These are phyloP conservation scores for Linum lewisii DNA, from an alignment of 345 rosid species.

Conservation along the genomic window DNA sequence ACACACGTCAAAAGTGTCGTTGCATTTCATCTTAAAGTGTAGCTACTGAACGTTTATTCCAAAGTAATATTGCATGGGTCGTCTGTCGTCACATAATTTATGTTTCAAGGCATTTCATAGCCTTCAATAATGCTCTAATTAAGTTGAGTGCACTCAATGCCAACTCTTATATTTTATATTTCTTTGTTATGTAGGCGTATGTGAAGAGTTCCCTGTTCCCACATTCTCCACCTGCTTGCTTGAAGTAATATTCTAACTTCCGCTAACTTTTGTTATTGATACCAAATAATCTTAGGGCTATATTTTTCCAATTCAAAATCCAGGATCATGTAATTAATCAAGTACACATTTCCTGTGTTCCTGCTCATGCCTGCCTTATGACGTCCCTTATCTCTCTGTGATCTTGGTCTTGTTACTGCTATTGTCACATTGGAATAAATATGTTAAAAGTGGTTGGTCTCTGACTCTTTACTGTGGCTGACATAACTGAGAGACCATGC, in stretches of 20 bases:
- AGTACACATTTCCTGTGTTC: neutral
- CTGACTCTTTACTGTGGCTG: too few species aligned
- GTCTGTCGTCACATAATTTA: too few species aligned
- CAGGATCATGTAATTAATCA: neutral
- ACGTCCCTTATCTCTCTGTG: neutral
- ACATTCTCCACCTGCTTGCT: slow-evolving; percentile 75
- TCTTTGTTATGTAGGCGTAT: slow-evolving; percentile 41
- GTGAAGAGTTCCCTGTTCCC: slow-evolving; percentile 67
- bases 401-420: too few species aligned
- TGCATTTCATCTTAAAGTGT: too few species aligned
- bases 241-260: slow-evolving; percentile 40
- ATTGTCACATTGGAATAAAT: too few species aligned
- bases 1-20: too few species aligned
- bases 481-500: too few species aligned
- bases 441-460: too few species aligned
- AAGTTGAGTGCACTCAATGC: neutral
- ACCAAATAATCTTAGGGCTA: neutral
- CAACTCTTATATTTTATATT: neutral
- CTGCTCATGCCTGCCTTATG: neutral
- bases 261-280: neutral
- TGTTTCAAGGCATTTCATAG: too few species aligned
- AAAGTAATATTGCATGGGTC: too few species aligned
- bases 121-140: neutral
- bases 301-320: too few species aligned
- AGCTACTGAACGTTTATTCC: too few species aligned